Base-by-base conservation (phyloP, 2,329 filamentous ascomycete genomes). In the Ustulina deusta region DNA sequence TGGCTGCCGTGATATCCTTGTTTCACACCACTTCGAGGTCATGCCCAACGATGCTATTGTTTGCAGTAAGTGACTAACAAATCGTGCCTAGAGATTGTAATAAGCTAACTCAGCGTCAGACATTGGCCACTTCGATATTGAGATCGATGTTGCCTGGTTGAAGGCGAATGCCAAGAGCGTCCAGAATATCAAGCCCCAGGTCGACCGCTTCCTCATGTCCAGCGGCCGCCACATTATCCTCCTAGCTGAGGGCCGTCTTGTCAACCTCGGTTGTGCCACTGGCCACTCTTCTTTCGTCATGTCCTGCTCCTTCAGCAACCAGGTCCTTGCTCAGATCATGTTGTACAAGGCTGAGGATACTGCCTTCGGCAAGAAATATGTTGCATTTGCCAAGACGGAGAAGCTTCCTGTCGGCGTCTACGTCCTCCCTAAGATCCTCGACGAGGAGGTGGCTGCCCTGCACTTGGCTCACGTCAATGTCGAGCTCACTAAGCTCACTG, bases 281-380 rank as follows among this genome's bases (percentile, higher is more conserved):
- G 96, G 96, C 76, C 96, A 99, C 92, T 97, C 94, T 76, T 98
- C 95, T 61, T 99, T 99, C 84, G 96, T 99, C 88, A 98, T 99
- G 96, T 97, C 94, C 78, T 99, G 96, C 92, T 98, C 95, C 73
- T 99, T 99, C 92, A 97, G 94, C 89, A 99, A 99, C 92, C 96
- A 99, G 89, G 96, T 98, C 78, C 93, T 99, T 82, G 96, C 96
- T 75, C 96, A 99, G 88, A 98, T 99, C 86, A 91, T 97, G 87
- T 87, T 99, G 79, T 99, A 85, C 92, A 98, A 98, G 92, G 91
- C 90, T 78, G 87, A 91, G 78, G 94, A 98, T 81, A 89, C 88
- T 81, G 91, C 86, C 66, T 99, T 97, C 82, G 89, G 91, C 84
- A 86, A 93, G 85, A 97, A 97, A 89, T 97, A 97, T 86, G 85